Evolutionary conservation across 164 flowering plant species (phyloP).

Genomic region (Cinnamomum micranthum): DNA sequence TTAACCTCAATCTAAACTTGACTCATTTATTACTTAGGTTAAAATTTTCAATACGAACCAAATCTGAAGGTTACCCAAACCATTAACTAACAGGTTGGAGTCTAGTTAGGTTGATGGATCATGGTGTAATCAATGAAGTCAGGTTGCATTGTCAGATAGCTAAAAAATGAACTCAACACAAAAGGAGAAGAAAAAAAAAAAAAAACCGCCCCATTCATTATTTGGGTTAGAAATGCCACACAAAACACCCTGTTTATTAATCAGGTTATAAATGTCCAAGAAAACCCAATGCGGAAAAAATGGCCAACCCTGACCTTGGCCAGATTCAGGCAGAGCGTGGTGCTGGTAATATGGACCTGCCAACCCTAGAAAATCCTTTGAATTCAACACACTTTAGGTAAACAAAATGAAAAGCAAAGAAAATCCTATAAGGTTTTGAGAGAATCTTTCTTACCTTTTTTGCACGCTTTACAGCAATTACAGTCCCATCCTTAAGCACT

Average conservation of each 20-base stretch:
- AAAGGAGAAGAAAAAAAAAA: no score
- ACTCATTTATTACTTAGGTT: no score
- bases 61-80: no score
- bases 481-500: conserved; percentile 47
- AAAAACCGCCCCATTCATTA: background rate
- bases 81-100: no score
- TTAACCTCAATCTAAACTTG: no score
- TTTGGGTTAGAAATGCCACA: background rate
- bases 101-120: no score
- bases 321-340: no score
- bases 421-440: background rate
- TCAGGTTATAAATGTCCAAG: background rate
- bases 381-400: background rate
- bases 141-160: no score
- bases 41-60: no score
- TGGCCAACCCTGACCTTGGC: background rate
- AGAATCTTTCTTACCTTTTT: conserved; percentile 38
- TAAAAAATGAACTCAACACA: no score
- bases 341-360: background rate
- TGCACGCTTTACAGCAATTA: conserved; percentile 70
- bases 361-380: background rate
- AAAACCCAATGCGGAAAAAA: background rate
- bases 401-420: no score
- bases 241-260: background rate
- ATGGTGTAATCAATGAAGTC: no score